phyloP scores from a whole-genome alignment of 257 asterid genomes.

The Solanum pinnatisectum region DNA sequence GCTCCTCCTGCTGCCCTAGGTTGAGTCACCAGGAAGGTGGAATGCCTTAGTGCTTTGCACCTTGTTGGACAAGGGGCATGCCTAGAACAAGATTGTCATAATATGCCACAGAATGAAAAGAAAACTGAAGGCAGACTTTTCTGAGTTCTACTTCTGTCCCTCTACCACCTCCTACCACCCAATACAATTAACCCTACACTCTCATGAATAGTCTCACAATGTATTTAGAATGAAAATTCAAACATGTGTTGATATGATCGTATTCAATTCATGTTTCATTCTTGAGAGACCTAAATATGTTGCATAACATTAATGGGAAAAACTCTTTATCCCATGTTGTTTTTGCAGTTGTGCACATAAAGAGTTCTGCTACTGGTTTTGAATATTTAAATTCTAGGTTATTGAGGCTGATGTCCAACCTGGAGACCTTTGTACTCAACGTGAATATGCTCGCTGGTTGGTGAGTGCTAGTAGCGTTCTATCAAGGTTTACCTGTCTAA shows the following conservation, averaged over 20 bases:
- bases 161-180: neutral
- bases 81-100: neutral
- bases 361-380: slow-evolving; percentile 32
- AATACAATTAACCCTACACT: neutral
- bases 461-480: slow-evolving; percentile 80
- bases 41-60: neutral
- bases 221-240: neutral
- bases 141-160: neutral
- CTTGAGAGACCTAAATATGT: neutral
- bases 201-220: neutral
- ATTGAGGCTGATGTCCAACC: slow-evolving; percentile 83
- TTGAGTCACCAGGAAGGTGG: neutral
- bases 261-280: neutral
- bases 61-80: neutral
- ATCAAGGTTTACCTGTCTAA: slow-evolving; percentile 46
- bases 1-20: neutral
- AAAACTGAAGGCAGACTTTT: neutral
- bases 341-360: neutral
- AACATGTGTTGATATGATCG: neutral
- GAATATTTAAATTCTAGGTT: slow-evolving; percentile 35
- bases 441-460: slow-evolving; percentile 97
- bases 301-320: neutral
- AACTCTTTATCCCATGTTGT: neutral
- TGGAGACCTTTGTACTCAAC: slow-evolving; percentile 88
- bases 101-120: neutral